These are phyloP conservation scores for Leptographium lundbergii DNA, from an alignment of 2,329 filamentous ascomycete species.

Conservation along the genomic window DNA sequence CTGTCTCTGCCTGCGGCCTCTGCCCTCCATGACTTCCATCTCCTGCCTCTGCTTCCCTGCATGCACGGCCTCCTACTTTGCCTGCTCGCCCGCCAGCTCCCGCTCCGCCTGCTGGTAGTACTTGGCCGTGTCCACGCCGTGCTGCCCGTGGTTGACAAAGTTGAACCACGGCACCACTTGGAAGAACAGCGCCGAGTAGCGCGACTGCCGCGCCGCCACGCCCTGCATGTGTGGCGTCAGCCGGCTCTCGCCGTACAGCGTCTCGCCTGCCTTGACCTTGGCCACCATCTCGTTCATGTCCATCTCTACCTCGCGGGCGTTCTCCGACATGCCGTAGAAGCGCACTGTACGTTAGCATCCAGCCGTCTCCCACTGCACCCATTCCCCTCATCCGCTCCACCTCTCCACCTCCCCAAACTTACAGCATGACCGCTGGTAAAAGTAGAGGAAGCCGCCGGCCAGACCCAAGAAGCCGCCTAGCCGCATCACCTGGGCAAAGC, in stretches of 20 bases:
- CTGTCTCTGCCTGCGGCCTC: too few relatives aligned
- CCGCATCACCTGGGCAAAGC: constrained; percentile 73
- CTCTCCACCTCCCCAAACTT: constrained; percentile 28
- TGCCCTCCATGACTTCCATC: background rate
- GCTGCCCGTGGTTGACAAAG: constrained; percentile 91
- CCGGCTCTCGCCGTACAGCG: constrained; percentile 71
- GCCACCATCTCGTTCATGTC: constrained; percentile 98
- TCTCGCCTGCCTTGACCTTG: constrained; percentile 84
- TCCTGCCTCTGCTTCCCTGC: background rate
- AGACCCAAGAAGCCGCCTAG: constrained; percentile 60
- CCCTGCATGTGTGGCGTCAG: constrained; percentile 87
- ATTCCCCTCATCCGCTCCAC: background rate
- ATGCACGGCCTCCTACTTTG: background rate
- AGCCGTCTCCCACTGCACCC: background rate
- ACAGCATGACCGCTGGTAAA: constrained; percentile 77
- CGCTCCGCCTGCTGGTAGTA: constrained; percentile 94
- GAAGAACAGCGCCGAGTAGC: constrained; percentile 75
- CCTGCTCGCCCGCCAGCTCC: constrained; percentile 70
- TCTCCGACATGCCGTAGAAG: constrained; percentile 93
- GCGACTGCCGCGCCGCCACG: constrained; percentile 80
- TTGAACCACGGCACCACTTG: constrained; percentile 94
- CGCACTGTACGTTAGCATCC: constrained; percentile 45
- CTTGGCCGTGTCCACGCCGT: constrained; percentile 95
- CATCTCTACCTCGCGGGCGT: constrained; percentile 81
- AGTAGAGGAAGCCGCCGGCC: constrained; percentile 68